Evolutionary conservation across 164 flowering plant genomes (phyloP), one percentile per base, ranked within the genome.

Genomic region (Cinnamomum micranthum): DNA sequence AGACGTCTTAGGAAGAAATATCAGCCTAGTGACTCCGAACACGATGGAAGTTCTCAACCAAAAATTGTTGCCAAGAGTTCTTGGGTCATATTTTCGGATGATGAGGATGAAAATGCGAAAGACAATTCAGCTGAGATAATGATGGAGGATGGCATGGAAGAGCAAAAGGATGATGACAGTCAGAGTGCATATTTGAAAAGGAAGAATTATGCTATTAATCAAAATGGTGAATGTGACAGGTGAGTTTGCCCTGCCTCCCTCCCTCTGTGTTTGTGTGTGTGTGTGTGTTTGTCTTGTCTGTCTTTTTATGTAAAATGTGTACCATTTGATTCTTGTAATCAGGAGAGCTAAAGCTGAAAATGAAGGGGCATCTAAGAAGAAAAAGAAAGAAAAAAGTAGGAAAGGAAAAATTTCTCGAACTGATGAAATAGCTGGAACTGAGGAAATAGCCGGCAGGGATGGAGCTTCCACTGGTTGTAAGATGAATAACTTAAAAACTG

Each of bases 31-130:
- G 77, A 75, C 76, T 75, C 82, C 31, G 82, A 78, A 55, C 75
- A 71, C 63, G 73, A 55, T 55, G 60, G n/a, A 50, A 74, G 76
- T n/a, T 75, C 84, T 64, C 72, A 85, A 23, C 59, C 33, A 7
- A 89, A 85, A 81, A 83, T 87, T 79, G 88, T 87, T 71, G 78
- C 71, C 58, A 88, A 78, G 78, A 77, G 78, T 47, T 52, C 76
- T 67, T 73, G 72, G 68, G 75, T 55, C 47, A 76, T 81, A 28
- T 80, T 77, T 51, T 62, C 86, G 73, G 97, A 87, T 75, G 90
- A 91, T 81, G 99, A 95, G 84, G 98, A 95, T 85, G 99, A 95
- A 86, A 97, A 95, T 77, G 74, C 68, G 69, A 77, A 80, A 55
- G 76, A 75, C 55, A 78, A 72, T 27, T 68, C 68, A n/a, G 81